Conservation (phyloP, 2,329 filamentous ascomycete species). For the Aureobasidium pullulans region DNA sequence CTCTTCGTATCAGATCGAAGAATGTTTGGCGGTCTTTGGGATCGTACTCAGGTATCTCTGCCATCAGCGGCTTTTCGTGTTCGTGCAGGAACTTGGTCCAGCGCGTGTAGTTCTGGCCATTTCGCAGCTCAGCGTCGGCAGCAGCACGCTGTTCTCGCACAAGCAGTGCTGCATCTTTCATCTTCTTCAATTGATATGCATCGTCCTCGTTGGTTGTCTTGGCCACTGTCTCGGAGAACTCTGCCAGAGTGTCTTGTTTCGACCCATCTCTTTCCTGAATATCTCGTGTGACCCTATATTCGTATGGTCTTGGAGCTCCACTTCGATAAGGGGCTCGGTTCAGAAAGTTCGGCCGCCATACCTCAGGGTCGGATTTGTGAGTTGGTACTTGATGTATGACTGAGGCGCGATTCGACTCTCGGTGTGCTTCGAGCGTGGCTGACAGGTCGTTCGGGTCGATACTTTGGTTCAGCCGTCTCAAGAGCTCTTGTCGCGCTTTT, state of each 20-base stretch:
- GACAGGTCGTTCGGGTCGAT: constrained; percentile 8
- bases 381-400: neutral
- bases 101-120: neutral
- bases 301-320: neutral
- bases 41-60: neutral
- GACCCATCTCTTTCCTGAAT: too few species aligned
- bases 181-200: neutral
- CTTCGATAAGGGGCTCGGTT: neutral
- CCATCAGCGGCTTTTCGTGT: neutral
- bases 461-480: neutral
- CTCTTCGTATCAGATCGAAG: neutral
- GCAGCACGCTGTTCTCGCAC: too few species aligned
- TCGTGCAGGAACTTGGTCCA: neutral
- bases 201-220: neutral
- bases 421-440: constrained; percentile 13
- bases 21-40: neutral
- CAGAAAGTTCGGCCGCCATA: neutral
- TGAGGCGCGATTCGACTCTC: constrained; percentile 6
- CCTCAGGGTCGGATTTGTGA: neutral
- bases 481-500: neutral
- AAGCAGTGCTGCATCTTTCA: neutral
- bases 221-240: neutral
- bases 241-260: neutral
- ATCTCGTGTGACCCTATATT: neutral
- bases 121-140: neutral